Base-by-base conservation (phyloP, 2,329 filamentous ascomycete genomes). In the Verticillium longisporum region DNA sequence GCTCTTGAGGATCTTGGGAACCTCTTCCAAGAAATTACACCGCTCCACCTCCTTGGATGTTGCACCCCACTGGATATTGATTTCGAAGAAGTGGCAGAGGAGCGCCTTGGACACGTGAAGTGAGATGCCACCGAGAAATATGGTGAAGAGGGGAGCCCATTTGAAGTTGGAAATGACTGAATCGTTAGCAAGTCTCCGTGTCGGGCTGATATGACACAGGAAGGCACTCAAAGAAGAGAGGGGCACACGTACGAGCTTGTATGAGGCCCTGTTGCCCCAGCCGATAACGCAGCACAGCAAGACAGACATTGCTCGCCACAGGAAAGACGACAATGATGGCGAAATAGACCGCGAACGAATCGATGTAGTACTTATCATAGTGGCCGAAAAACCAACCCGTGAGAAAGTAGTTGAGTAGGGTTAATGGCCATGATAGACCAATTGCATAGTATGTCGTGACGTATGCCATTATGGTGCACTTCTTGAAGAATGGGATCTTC, bases 401-500 rank as follows among this genome's bases (percentile, higher is more conserved):
- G 54, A 89, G 73, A 72, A 91, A 85, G 73, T 91, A 91, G 73
- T 91, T 91, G 61, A 83, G 73, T 1, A 87, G 70, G 0, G 88
- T 89, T 60, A 91, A 77, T 21, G 87, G 75, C 77, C 88, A 85
- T 4, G 87, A 83, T 1, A 84, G 83, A 3, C 83, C 88, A 62
- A 91, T 84, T 21, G 88, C 88, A 68, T 88, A 89, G 75, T 90
- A 89, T 6, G 88, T 89, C 65, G 84, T 86, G 65, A 89, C 85
- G 72, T 90, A 89, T 2, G 86, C 85, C 68, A 91, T 75, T 69
- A 91, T 89, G 53, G 87, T 89, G 65, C 90, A 74, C 72, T 91
- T 91, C 56, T 85, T 88, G 3, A 86, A 83, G 50, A 87, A 73
- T 32, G 81, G 83, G 66, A 89, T 88, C 67, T 83, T 82, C 61